Conservation (phyloP, 352 stramenopile genomes). For the Pythium phragmiticola region DNA sequence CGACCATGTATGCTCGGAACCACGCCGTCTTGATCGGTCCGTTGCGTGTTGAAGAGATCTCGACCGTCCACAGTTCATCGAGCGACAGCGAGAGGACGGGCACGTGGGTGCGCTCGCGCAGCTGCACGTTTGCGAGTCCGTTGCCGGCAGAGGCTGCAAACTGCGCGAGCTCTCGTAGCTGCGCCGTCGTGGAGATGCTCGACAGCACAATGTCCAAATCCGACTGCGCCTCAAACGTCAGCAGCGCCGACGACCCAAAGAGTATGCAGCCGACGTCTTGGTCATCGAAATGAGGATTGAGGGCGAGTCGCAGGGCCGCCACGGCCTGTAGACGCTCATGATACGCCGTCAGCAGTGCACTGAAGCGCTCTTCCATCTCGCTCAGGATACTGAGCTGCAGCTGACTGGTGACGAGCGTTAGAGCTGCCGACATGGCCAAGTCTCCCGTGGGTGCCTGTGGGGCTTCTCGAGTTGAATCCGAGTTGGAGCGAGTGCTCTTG, state of each 20-base stretch:
- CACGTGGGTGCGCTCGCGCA: conserved; percentile 38
- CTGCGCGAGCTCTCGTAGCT: conserved; percentile 16
- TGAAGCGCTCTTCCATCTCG: conserved; percentile 45
- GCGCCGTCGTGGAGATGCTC: not conserved
- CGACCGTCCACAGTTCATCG: conserved; percentile 55
- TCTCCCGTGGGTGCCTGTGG: conserved; percentile 30
- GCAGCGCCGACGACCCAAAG: conserved; percentile 66
- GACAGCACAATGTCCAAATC: conserved; percentile 67
- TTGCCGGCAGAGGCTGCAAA: conserved; percentile 5
- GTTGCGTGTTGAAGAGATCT: conserved; percentile 53
- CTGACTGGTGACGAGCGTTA: conserved; percentile 4
- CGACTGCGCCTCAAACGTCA: conserved; percentile 78
- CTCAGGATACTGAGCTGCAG: conserved; percentile 61
- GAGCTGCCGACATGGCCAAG: not conserved
- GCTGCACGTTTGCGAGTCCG: conserved; percentile 3
- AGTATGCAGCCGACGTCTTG: conserved; percentile 39
- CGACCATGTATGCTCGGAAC: conserved; percentile 67
- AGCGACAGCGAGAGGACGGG: conserved; percentile 65
- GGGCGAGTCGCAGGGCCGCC: conserved; percentile 36
- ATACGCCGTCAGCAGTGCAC: conserved; percentile 51
- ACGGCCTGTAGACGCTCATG: conserved; percentile 70
- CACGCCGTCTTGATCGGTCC: conserved; percentile 72
- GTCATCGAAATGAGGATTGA: conserved; percentile 34
- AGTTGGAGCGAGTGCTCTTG: conserved; percentile 24
- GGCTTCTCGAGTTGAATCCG: conserved; percentile 8